phyloP scores from a whole-genome alignment of 192 early-diverging fungal genomes.

The Mortierella antarctica region DNA sequence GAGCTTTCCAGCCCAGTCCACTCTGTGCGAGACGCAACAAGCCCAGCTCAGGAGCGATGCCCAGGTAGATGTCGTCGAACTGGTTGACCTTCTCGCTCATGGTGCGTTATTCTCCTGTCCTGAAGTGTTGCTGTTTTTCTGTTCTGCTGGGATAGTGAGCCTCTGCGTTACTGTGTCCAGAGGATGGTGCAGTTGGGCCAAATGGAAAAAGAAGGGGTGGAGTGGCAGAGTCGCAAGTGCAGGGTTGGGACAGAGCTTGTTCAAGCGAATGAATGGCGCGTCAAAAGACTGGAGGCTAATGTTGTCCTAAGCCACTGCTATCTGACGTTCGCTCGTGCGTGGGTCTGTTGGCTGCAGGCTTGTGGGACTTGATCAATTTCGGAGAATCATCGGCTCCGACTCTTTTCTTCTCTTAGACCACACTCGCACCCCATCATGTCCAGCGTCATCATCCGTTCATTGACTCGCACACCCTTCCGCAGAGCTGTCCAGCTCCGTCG shows the following conservation, averaged over 20 bases:
- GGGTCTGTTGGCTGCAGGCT: no score
- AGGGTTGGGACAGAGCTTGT: neutral
- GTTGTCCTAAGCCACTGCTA: neutral
- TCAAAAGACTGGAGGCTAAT: neutral
- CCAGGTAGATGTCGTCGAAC: constrained; percentile 65
- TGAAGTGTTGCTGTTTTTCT: neutral
- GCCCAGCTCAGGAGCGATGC: constrained; percentile 56
- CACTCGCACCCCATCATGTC: constrained; percentile 20
- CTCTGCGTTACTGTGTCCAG: neutral
- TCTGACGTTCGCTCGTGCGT: neutral
- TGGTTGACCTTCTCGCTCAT: constrained; percentile 60
- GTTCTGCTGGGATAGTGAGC: neutral
- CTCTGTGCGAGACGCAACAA: constrained; percentile 61
- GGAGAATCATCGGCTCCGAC: neutral
- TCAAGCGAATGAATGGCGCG: neutral
- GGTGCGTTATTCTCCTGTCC: constrained; percentile 3
- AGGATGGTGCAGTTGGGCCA: neutral
- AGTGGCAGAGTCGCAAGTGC: neutral
- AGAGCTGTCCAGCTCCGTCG: constrained; percentile 59
- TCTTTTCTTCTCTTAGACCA: neutral
- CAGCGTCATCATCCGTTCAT: constrained; percentile 57
- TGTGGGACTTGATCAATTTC: neutral
- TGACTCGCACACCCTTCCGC: constrained; percentile 56
- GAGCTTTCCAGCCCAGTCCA: constrained; percentile 84
- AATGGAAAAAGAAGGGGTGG: neutral